phyloP scores from a whole-genome alignment of 345 rosid species.

The Rubroshorea leprosula region DNA sequence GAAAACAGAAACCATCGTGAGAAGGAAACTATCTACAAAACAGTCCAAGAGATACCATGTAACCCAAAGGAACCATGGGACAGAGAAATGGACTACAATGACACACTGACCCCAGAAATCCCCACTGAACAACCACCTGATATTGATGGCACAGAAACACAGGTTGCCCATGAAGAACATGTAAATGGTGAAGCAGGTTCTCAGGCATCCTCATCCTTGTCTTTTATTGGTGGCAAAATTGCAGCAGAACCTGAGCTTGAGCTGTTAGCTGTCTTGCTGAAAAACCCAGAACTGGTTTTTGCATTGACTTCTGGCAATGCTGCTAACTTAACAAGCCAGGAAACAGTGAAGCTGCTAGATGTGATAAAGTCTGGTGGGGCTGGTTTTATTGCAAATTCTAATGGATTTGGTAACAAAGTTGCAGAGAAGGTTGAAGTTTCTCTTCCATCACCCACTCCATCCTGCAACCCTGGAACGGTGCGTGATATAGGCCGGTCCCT shows the following conservation, averaged over 20 bases:
- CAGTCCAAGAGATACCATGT: conserved; percentile 53
- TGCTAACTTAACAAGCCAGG: conserved; percentile 51
- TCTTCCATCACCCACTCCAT: conserved; percentile 94
- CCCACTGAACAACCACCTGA: conserved; percentile 83
- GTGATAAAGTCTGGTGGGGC: conserved; percentile 58
- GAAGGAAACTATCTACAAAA: conserved; percentile 57
- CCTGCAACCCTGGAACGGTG: conserved; percentile 90
- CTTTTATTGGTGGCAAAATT: conserved; percentile 15
- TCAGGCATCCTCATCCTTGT: conserved; percentile 33
- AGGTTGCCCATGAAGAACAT: conserved; percentile 34
- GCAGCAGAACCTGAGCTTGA: conserved; percentile 76
- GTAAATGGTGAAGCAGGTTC: conserved; percentile 27
- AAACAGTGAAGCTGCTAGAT: conserved; percentile 78
- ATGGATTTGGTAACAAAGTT: conserved; percentile 27
- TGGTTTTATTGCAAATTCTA: conserved; percentile 23
- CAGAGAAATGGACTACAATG: conserved; percentile 87
- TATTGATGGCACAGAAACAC: conserved; percentile 46
- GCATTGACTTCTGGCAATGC: conserved; percentile 85
- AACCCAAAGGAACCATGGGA: conserved; percentile 99
- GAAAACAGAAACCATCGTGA: conserved; percentile 81
- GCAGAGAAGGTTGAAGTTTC: conserved; percentile 81
- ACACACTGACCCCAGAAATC: conserved; percentile 76
- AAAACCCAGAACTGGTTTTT: conserved; percentile 85
- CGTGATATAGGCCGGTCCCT: conserved; percentile 48
- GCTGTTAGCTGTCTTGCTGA: conserved; percentile 85